Conservation (phyloP, 129 eudicot genomes). For the Dittrichia graveolens region DNA sequence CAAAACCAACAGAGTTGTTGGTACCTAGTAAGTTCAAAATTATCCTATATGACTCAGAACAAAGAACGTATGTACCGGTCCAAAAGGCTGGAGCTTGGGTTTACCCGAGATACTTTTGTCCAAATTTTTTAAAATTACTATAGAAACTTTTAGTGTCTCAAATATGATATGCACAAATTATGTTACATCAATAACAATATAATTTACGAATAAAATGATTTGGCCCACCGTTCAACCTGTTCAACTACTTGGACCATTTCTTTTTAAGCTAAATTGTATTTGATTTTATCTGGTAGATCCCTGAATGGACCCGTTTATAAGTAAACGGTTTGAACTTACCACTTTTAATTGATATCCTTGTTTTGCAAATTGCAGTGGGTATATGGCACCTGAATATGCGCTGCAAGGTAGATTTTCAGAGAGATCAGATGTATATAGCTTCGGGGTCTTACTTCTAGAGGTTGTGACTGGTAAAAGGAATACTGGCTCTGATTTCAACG, state of each 20-base stretch:
- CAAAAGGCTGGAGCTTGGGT: background rate
- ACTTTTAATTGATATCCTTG: background rate
- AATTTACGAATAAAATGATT: background rate
- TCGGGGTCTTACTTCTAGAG: constrained; percentile 36
- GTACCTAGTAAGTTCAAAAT: constrained; percentile 43
- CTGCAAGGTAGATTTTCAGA: constrained; percentile 35
- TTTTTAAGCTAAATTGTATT: background rate
- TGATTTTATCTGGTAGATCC: background rate
- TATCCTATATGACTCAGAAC: background rate
- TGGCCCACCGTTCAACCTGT: background rate
- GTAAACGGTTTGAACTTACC: background rate
- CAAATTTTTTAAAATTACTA: background rate
- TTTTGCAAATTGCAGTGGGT: constrained; percentile 33
- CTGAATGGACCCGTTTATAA: background rate
- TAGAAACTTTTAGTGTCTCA: background rate
- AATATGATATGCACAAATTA: background rate
- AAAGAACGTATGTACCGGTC: background rate
- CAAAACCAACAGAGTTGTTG: constrained; percentile 40
- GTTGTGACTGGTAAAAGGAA: constrained; percentile 37
- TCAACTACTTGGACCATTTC: background rate
- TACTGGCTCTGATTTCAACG: constrained; percentile 13
- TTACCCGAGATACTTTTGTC: background rate
- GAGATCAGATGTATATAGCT: constrained; percentile 34
- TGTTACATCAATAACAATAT: background rate
- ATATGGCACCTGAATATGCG: constrained; percentile 43